These are phyloP conservation scores for Suillus plorans DNA, from an alignment of 768 basidiomycete species.

Conservation along the genomic window DNA sequence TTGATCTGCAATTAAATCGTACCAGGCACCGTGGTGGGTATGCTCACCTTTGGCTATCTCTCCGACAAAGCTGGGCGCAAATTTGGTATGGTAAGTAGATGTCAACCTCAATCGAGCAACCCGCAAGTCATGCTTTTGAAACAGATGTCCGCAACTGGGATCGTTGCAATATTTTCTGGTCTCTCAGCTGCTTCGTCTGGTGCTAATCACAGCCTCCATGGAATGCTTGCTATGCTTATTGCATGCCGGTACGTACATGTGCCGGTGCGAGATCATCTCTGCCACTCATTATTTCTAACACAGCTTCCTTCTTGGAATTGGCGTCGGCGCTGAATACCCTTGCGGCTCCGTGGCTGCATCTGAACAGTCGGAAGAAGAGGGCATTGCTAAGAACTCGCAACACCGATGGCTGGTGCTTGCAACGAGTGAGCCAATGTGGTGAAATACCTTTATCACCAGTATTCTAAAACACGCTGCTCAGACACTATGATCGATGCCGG, in stretches of 20 bases:
- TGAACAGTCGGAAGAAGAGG: slow-evolving; percentile 85
- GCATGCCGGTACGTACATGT: slow-evolving; percentile 61
- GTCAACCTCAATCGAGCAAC: neutral
- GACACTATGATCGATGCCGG: slow-evolving; percentile 86
- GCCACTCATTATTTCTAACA: neutral
- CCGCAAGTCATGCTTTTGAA: slow-evolving; percentile 17
- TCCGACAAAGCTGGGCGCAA: slow-evolving; percentile 88
- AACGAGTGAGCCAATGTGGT: slow-evolving; percentile 59
- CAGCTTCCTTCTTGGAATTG: slow-evolving; percentile 87
- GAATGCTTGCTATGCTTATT: slow-evolving; percentile 74
- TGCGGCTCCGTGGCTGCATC: slow-evolving; percentile 87
- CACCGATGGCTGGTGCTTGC: slow-evolving; percentile 87
- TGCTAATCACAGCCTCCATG: slow-evolving; percentile 65
- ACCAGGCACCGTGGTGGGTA: slow-evolving; percentile 85
- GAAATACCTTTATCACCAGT: slow-evolving; percentile 1
- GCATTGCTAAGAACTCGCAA: slow-evolving; percentile 76
- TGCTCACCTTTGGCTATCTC: slow-evolving; percentile 78
- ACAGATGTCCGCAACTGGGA: slow-evolving; percentile 79
- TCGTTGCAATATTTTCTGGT: slow-evolving; percentile 81
- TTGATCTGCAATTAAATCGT: slow-evolving; percentile 64
- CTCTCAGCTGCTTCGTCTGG: slow-evolving; percentile 84
- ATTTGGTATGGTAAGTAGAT: slow-evolving; percentile 73
- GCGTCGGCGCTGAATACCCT: slow-evolving; percentile 87
- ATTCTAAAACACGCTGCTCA: slow-evolving; percentile 25
- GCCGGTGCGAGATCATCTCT: neutral